Evolutionary conservation across 441 rosid species (phyloP), one percentile per base, ranked within the genome.

Genomic region (Populus hybrid): DNA sequence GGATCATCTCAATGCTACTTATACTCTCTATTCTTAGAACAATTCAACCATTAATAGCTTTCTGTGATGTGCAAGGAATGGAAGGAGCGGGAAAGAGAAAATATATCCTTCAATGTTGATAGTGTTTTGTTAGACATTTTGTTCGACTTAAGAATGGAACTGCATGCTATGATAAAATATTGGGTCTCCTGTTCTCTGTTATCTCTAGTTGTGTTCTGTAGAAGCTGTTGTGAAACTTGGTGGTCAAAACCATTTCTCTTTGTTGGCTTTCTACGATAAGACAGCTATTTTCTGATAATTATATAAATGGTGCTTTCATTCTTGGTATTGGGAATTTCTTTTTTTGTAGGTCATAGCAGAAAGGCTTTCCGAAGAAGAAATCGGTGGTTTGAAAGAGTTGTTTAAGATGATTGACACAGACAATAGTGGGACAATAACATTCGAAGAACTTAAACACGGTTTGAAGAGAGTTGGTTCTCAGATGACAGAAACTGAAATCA

Each of bases 361-460:
- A 84, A 88, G 96, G 74, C 93, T 94, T 71, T 94, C 98, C 0
- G 97, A 92, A 76, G 98, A 94, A 89, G 98, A 94, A 77, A 94
- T 94, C 36, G 97, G 94, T 50, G 98, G 98, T 16, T 82, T 94
- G 77, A 92, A 85, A 81, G 96, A 92, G 84, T 70, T 94, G 28
- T 26, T 26, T 26, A 26, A 26, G 28, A 26, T 26, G 28, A 26
- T 26, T 26, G 28, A 26, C 28, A 93, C 97, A 6, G 97, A 94
- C 82, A 86, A 72, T 71, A 94, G 97, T 80, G 98, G 98, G 69
- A 83, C 94, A 8, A 94, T 93, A 73, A 91, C 97, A 5, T 87
- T 89, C 65, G 95, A 94, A 81, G 97, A 94, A 81, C 93, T 93
- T 21, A 94, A 94, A 82, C 89, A 59, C 0, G 97, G 98, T 75